These are phyloP conservation scores for Fraxinus paxiana DNA, from an alignment of 305 asterid genomes.

Conservation along the genomic window DNA sequence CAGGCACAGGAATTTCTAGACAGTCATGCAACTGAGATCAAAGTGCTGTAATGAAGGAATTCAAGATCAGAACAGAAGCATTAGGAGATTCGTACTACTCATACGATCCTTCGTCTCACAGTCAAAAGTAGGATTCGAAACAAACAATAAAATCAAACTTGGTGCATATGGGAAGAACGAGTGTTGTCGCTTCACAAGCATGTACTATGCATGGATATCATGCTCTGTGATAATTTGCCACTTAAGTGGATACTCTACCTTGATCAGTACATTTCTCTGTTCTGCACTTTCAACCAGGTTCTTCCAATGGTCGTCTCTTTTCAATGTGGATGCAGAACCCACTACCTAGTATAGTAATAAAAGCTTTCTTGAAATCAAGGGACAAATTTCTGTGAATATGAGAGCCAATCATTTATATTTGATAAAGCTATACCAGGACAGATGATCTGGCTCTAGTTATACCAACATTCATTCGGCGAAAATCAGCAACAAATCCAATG, in stretches of 20 bases:
- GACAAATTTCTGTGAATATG: conserved; percentile 14
- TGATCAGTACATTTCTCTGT: conserved; percentile 56
- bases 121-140: neutral
- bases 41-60: neutral
- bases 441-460: conserved; percentile 95
- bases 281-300: conserved; percentile 78
- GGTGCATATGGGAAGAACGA: neutral
- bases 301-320: conserved; percentile 77
- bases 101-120: neutral
- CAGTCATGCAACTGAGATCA: neutral
- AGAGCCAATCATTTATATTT: neutral
- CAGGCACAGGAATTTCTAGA: neutral
- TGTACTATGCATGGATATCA: neutral
- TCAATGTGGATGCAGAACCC: conserved; percentile 88
- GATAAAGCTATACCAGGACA: conserved; percentile 62
- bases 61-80: neutral
- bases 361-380: neutral
- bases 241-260: conserved; percentile 43
- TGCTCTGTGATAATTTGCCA: neutral
- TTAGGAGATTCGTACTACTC: neutral
- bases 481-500: conserved; percentile 92
- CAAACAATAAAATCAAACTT: neutral
- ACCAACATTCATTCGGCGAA: conserved; percentile 97
- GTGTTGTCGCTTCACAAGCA: neutral
- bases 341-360: conserved; percentile 59